Evolutionary conservation across 1,139 yeast genomes (phyloP), one percentile per base, ranked within the genome.

Genomic region (Spathaspora jeffriesii): DNA sequence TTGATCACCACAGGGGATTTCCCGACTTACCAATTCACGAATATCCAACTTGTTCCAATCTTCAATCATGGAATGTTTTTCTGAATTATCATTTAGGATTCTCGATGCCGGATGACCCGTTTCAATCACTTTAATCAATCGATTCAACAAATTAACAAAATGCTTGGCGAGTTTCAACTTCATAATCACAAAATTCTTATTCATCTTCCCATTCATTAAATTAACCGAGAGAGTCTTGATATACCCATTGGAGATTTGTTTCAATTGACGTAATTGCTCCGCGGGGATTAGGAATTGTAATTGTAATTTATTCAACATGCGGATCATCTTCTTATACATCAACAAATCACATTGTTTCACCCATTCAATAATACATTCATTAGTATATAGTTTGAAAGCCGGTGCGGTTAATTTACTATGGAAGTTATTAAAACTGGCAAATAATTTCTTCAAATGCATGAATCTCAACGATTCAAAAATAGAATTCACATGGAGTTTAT

Each of bases 291-390:
- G 74, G 39, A 53, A 57, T 55, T 85, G 88, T 37, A 83, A 65
- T n/a, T 82, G 81, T 49, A 87, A 66, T 37, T 85, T 85, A n/a
- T 85, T 77, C 51, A 89, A 64, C 77, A 85, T 76, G 53, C 81
- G 80, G 17, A 84, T 73, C 73, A 88, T 71, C 8, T 79, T 69
- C 50, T 77, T 79, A 65, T 85, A 87, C 67, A 85, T 78, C 11
- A 78, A 66, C 54, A 78, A 60, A 62, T 91, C 97, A 60, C 91
- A 86, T 41, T 76, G 68, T 43, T 75, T 61, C 15, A 88, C 76
- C 96, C 96, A 88, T 15, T 76, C 76, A 7, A 72, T 60, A 8
- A 84, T 61, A 5, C 66, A 61, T n/a, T 79, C 79, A 10, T 78
- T 68, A 13, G 73, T 70, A 56, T 85, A 79, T 17, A 89, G 67